phyloP scores from a whole-genome alignment of 108 stramenopile genomes.

The Fragilariopsis cylindrus region DNA sequence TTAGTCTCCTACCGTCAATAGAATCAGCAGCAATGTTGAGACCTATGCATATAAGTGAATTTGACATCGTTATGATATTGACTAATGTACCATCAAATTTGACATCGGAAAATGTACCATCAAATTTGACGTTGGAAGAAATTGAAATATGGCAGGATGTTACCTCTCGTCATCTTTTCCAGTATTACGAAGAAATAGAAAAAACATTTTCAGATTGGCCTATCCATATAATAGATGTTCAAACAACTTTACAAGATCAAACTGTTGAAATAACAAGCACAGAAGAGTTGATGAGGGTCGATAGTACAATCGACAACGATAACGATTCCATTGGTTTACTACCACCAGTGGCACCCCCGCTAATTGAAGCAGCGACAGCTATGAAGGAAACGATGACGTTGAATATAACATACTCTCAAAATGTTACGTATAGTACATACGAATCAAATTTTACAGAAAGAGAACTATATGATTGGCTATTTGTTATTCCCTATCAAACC shows the following conservation, averaged over 20 bases:
- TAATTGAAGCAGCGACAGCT: neutral
- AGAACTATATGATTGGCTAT: constrained; percentile 11
- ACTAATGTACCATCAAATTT: constrained; percentile 2
- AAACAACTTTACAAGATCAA: constrained; percentile 14
- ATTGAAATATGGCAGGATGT: constrained; percentile 15
- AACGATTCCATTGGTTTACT: neutral
- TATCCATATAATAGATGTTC: constrained; percentile 10
- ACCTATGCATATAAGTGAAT: neutral
- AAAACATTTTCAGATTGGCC: constrained; percentile 4
- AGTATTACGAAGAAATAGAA: constrained; percentile 5
- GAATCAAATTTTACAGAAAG: neutral
- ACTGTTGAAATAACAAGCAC: neutral
- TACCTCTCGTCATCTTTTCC: constrained; percentile 16
- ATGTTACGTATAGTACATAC: neutral
- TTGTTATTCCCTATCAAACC: constrained; percentile 24
- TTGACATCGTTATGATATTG: constrained; percentile 17
- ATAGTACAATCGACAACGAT: neutral
- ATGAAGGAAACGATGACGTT: neutral
- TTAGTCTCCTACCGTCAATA: constrained; percentile 1
- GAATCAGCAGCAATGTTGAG: constrained; percentile 13
- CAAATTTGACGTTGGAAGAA: neutral
- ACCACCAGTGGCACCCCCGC: neutral
- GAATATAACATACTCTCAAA: neutral
- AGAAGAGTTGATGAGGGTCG: neutral
- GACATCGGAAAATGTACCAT: neutral